Evolutionary conservation across 2,329 filamentous ascomycete genomes (phyloP).

Genomic region (Aspergillus terreus): DNA sequence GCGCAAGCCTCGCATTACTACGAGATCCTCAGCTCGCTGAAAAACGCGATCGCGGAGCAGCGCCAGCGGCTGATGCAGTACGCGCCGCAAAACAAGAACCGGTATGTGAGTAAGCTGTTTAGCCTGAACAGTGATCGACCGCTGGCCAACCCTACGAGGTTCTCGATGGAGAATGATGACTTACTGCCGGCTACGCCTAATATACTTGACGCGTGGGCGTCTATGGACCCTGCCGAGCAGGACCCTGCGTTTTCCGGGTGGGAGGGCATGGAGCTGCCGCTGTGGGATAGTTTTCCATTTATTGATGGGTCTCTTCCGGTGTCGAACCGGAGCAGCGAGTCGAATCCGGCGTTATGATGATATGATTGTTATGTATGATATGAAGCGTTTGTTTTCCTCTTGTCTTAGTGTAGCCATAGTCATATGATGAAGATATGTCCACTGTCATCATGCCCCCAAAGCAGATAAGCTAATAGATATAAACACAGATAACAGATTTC

Average conservation of each 20-base stretch:
- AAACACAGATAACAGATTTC: too few species aligned
- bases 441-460: too few species aligned
- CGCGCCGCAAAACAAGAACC: constrained; percentile 25
- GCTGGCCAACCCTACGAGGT: constrained; percentile 2
- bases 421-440: too few species aligned
- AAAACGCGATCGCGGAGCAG: constrained; percentile 44
- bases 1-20: constrained; percentile 57
- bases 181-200: background rate
- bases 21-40: constrained; percentile 51
- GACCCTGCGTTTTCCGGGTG: constrained; percentile 22
- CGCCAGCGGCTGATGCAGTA: constrained; percentile 30
- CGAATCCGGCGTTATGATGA: background rate
- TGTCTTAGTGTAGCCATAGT: too few species aligned
- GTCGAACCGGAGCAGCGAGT: background rate
- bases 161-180: background rate
- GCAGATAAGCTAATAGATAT: too few species aligned
- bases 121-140: constrained; percentile 22
- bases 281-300: constrained; percentile 37
- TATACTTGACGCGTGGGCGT: constrained; percentile 15
- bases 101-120: constrained; percentile 37
- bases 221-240: constrained; percentile 14
- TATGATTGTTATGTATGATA: background rate
- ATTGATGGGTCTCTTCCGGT: constrained; percentile 14
- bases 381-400: background rate
- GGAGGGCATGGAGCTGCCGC: constrained; percentile 32